Conservation (phyloP, 805 yeast genomes). For the Pichia sporocuriosa region DNA sequence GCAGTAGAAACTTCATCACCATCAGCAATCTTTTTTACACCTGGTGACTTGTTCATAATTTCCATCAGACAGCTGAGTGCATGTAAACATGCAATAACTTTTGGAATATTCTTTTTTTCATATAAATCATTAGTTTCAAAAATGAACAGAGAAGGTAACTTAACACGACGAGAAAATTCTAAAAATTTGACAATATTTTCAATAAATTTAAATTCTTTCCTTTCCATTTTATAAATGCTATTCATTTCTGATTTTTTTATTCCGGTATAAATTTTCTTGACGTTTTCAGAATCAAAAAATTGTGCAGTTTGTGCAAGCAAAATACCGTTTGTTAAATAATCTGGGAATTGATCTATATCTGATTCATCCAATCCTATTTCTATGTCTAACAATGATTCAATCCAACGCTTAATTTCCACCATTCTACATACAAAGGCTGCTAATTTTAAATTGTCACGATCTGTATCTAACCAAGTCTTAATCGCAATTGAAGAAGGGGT, state of each 20-base stretch:
- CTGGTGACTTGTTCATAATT: conserved; percentile 50
- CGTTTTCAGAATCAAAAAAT: conserved; percentile 60
- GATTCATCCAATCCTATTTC: conserved; percentile 28
- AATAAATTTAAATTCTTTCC: conserved; percentile 78
- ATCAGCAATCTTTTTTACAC: conserved; percentile 57
- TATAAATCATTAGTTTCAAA: conserved; percentile 91
- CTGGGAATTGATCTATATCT: conserved; percentile 43
- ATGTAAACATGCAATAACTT: conserved; percentile 88
- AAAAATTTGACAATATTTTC: conserved; percentile 88
- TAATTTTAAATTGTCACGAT: conserved; percentile 23
- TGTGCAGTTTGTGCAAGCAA: conserved; percentile 72
- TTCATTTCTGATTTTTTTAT: conserved; percentile 13
- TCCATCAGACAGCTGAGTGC: conserved; percentile 75
- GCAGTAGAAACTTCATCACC: conserved; percentile 6
- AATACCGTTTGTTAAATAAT: conserved; percentile 77
- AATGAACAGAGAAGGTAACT: conserved; percentile 79
- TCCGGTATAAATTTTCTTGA: conserved; percentile 50
- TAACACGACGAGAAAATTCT: conserved; percentile 56
- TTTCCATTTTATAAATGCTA: conserved; percentile 26
- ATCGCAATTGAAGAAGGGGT: conserved; percentile 10
- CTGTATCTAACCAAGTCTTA: conserved; percentile 25
- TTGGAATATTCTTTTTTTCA: conserved; percentile 87
- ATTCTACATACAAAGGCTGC: conserved; percentile 50
- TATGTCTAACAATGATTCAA: conserved; percentile 30
- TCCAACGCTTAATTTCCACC: conserved; percentile 45